Base-by-base conservation (phyloP, 805 yeast species). In the Ogataea paraovalis region DNA sequence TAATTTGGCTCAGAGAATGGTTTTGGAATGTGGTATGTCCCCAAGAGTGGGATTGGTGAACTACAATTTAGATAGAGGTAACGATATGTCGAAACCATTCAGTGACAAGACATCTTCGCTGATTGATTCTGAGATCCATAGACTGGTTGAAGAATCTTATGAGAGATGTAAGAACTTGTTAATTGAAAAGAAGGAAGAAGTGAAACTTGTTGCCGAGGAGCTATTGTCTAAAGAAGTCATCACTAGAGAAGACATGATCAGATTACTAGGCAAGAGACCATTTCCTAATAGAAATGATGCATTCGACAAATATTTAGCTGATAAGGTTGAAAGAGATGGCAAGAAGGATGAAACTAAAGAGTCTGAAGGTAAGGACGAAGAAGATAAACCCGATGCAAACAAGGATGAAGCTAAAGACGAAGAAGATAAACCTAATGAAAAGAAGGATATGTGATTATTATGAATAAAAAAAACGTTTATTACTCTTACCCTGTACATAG, bases 1-100 rank as follows among this genome's bases (percentile, higher is more conserved):
- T 1, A 81, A 78, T 55, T 85, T 91, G 79, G 97, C 97, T 3
- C 84, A 81, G 56, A 81, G 84, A 19, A 91, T 91, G 97, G 96
- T 91, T 28, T 79, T 89, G 36, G 82, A 80, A 58, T 76, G 87
- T 48, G 97, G 97, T 27, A 88, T 90, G 96, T 84, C 94, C n/a
- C 74, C 79, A 7, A 78, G 80, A 61, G 73, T 91, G 44, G 97
- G 97, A 1, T 52, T 63, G 65, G 72, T 78, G 27, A 74, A 75
- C 49, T 77, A 73, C 54, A 77, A 77, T 46, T 76, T 74, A 56
- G 75, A 75, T 41, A 71, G 73, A 49, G 76, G 74, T 30, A 72
- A 70, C 46, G 75, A 75, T 53, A 71, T 75, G 62, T 76, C 67
- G 54, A 86, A 76, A 69, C 80, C 87, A 34, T 87, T 79, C 68